These are phyloP conservation scores for Hydnomerulius pinastri DNA, from an alignment of 768 basidiomycete species.

Conservation along the genomic window DNA sequence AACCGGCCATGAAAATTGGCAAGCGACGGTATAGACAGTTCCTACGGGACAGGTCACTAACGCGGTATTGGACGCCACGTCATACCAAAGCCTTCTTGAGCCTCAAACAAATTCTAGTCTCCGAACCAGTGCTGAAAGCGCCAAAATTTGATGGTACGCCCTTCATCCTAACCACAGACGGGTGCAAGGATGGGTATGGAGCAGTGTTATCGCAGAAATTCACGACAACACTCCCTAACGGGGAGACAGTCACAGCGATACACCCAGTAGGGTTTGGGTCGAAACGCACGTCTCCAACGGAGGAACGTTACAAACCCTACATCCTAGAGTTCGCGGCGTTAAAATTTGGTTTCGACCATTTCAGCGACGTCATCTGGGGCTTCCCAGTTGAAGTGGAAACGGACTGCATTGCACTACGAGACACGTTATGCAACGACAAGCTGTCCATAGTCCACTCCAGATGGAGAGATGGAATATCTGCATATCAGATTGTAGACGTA, in stretches of 20 bases:
- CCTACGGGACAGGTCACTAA: constrained; percentile 21
- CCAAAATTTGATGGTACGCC: constrained; percentile 36
- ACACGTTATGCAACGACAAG: constrained; percentile 26
- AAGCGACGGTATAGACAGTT: constrained; percentile 20
- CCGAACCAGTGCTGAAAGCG: constrained; percentile 33
- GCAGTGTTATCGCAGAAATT: constrained; percentile 31
- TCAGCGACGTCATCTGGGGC: constrained; percentile 29
- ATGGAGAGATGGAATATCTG: constrained; percentile 31
- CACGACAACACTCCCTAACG: constrained; percentile 15
- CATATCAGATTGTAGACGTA: constrained; percentile 14
- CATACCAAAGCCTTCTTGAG: constrained; percentile 28
- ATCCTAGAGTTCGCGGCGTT: constrained; percentile 39
- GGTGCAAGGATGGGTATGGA: constrained; percentile 34
- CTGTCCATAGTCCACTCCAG: constrained; percentile 22
- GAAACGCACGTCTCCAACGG: constrained; percentile 32
- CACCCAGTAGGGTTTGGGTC: constrained; percentile 29
- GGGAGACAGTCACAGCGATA: constrained; percentile 11
- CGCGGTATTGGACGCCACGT: constrained; percentile 12
- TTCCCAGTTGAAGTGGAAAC: constrained; percentile 33
- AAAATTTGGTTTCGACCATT: constrained; percentile 35
- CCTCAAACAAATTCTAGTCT: constrained; percentile 34
- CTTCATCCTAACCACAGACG: constrained; percentile 40
- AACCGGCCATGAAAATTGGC: not conserved
- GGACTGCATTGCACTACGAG: constrained; percentile 25
- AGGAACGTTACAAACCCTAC: constrained; percentile 37